These are phyloP conservation scores for Phytophthora cactorum DNA, from an alignment of 352 stramenopile genomes.

Conservation along the genomic window DNA sequence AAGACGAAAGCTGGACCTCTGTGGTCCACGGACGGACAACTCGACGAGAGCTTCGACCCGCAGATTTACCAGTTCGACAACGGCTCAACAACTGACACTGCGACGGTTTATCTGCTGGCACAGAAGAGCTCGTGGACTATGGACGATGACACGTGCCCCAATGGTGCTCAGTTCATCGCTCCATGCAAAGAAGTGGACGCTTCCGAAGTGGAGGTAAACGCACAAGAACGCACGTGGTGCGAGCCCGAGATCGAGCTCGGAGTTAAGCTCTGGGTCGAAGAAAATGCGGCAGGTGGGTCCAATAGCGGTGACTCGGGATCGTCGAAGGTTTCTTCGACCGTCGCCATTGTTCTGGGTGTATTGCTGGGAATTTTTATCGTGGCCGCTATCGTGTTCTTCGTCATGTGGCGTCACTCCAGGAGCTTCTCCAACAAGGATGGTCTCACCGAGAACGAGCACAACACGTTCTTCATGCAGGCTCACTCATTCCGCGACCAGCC, in stretches of 20 bases:
- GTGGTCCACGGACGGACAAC: slow-evolving; percentile 41
- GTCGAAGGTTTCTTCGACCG: slow-evolving; percentile 22
- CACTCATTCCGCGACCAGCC: slow-evolving; percentile 20
- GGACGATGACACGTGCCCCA: slow-evolving; percentile 29
- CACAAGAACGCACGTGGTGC: slow-evolving; percentile 41
- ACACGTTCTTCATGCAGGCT: slow-evolving; percentile 37
- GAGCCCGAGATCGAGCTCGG: slow-evolving; percentile 34
- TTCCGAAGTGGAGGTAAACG: slow-evolving; percentile 6
- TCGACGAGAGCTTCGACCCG: slow-evolving; percentile 43
- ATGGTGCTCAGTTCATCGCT: slow-evolving; percentile 35
- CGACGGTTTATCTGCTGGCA: slow-evolving; percentile 34
- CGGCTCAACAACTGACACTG: neutral
- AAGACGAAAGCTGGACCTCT: slow-evolving; percentile 20
- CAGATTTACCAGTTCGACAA: slow-evolving; percentile 31
- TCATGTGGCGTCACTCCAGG: slow-evolving; percentile 27
- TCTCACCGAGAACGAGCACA: slow-evolving; percentile 32
- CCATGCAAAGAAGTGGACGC: slow-evolving; percentile 30
- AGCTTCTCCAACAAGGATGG: slow-evolving; percentile 36
- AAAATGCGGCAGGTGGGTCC: neutral
- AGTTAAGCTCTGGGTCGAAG: slow-evolving; percentile 37
- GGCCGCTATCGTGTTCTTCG: slow-evolving; percentile 22
- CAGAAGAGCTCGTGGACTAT: slow-evolving; percentile 34
- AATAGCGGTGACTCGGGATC: slow-evolving; percentile 7
- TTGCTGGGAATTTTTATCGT: slow-evolving; percentile 32
- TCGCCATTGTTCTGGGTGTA: slow-evolving; percentile 30